These are phyloP conservation scores for Kregervanrija delftensis DNA, from an alignment of 805 yeast genomes.

Conservation along the genomic window DNA sequence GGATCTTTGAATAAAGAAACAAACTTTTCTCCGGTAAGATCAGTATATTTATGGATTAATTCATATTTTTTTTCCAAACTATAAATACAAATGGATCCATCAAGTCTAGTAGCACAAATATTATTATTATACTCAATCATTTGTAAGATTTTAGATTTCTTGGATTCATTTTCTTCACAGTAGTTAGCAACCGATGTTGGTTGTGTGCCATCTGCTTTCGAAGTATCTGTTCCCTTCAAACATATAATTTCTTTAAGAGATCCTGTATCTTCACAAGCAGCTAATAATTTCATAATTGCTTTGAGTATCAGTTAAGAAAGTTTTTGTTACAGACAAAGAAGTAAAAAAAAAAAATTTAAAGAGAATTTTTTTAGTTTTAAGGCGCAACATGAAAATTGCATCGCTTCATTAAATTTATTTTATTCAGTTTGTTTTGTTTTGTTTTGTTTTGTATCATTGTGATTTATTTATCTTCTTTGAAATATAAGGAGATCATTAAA, in stretches of 20 bases:
- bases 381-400: too few relatives aligned
- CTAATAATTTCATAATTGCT: conserved; percentile 49
- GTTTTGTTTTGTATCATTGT: too few relatives aligned
- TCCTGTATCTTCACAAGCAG: conserved; percentile 63
- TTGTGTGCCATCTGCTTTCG: conserved; percentile 56
- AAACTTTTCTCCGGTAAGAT: conserved; percentile 29
- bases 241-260: conserved; percentile 59
- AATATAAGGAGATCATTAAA: not conserved
- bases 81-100: conserved; percentile 37
- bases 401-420: too few relatives aligned
- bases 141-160: conserved; percentile 31
- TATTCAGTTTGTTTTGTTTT: too few relatives aligned
- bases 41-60: conserved; percentile 11
- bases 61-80: conserved; percentile 20
- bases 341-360: not conserved
- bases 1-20: conserved; percentile 26
- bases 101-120: conserved; percentile 35
- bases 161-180: conserved; percentile 19
- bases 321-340: not conserved
- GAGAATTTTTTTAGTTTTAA: not conserved
- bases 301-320: not conserved
- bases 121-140: conserved; percentile 24
- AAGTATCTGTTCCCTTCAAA: conserved; percentile 69
- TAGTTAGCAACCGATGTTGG: conserved; percentile 44
- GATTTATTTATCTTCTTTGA: too few relatives aligned